Evolutionary conservation across 2,329 filamentous ascomycete genomes (phyloP).

Genomic region (Exophiala sp.): DNA sequence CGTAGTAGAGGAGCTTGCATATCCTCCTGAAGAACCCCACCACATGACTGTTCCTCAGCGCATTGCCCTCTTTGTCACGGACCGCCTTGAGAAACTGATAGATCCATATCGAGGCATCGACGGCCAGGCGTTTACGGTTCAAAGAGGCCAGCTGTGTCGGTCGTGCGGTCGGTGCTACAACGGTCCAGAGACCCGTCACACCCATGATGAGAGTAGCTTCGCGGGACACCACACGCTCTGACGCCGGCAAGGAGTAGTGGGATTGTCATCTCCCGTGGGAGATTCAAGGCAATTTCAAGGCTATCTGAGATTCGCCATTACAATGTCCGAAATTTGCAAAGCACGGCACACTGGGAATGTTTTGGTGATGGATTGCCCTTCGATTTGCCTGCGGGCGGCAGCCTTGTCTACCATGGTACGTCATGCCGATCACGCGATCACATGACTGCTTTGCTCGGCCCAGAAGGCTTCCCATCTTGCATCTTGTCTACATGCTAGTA

Average conservation of each 20-base stretch:
- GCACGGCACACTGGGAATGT: too few species aligned
- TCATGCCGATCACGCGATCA: not conserved
- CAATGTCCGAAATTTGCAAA: too few species aligned
- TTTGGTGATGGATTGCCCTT: not conserved
- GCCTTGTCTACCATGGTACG: not conserved
- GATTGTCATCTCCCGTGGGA: not conserved
- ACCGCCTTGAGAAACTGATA: conserved; percentile 99
- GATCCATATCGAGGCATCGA: conserved; percentile 99
- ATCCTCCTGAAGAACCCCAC: conserved; percentile 98
- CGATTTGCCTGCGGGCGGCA: not conserved
- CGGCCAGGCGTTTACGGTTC: conserved; percentile 90
- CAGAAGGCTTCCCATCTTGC: too few species aligned
- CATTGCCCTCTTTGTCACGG: conserved; percentile 96
- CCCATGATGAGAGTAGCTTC: conserved; percentile 52
- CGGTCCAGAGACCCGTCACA: conserved; percentile 96
- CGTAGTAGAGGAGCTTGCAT: conserved; percentile 94
- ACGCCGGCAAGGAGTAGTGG: not conserved
- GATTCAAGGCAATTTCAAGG: not conserved
- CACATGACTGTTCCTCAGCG: conserved; percentile 88
- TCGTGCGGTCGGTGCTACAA: conserved; percentile 88
- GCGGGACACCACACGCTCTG: not conserved
- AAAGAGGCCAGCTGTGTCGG: conserved; percentile 95
- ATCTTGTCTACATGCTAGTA: too few species aligned
- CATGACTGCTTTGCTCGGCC: too few species aligned
- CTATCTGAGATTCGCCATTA: too few species aligned